Base-by-base conservation (phyloP, 805 yeast species). In the Cyberlindnera misumaiensis region DNA sequence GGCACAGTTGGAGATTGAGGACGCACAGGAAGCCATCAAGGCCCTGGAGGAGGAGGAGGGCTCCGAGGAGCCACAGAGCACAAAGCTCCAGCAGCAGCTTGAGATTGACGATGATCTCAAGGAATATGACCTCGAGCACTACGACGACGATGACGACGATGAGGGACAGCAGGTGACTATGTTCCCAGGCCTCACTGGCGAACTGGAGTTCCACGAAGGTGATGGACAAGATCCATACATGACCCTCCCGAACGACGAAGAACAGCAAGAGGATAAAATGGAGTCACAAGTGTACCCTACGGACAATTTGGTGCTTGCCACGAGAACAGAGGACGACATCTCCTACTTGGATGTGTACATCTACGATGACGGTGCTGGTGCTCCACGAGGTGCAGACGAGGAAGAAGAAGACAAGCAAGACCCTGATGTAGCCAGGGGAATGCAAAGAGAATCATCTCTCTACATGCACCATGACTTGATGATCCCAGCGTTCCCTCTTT, bases 391-490 rank as follows among this genome's bases (percentile, higher is more conserved):
- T 17, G 69, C 77, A 4, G 69, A 72, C 22, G 88, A 81, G 43
- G 81, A 73, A 45, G 89, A 79, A 44, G 68, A 53, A 20, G 90
- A 82, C 52, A 71, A 72, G 43, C 53, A 64, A 27, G 89, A 83
- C 53, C 77, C 77, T n/a, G 86, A 81, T 58, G 85, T 78, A 12
- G 83, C 84, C 35, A 75, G 70, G 47, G 94, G 90, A 11, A 59
- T 77, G 53, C 72, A 73, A 29, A 74, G 94, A 65, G 93, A 77
- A 35, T 73, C 81, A 39, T 76, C 80, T 28, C 65, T 93, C 46
- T 93, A 93, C 55, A 93, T 90, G 36, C 98, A 93, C 58, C 98
- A 93, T 62, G 98, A 93, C 60, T 64, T 90, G 50, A 87, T 93
- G 96, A 72, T 93, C 44, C 98, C 98, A 1, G 83, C 96, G 2